Evolutionary conservation across 2,329 filamentous ascomycete species (phyloP).

Genomic region (Xylaria multiplex): DNA sequence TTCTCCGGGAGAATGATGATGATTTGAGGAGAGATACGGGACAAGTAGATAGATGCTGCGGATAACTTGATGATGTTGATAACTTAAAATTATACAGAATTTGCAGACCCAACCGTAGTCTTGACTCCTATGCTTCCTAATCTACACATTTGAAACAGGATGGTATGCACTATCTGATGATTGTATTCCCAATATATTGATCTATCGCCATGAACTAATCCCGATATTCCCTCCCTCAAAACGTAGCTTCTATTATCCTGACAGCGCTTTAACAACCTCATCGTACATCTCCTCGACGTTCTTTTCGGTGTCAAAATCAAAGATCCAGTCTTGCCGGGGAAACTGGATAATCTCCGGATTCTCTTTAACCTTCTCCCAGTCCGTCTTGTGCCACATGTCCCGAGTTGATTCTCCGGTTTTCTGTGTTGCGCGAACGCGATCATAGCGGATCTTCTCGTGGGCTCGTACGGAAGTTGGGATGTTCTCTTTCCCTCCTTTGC

Average conservation of each 20-base stretch:
- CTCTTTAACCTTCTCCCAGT: slow-evolving; percentile 60
- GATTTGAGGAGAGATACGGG: background rate
- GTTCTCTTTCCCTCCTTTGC: slow-evolving; percentile 50
- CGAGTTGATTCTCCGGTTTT: slow-evolving; percentile 62
- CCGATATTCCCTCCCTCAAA: background rate
- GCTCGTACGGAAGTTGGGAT: slow-evolving; percentile 55
- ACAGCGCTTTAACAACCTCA: slow-evolving; percentile 46
- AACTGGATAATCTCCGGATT: slow-evolving; percentile 60
- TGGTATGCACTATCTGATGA: background rate
- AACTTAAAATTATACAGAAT: background rate
- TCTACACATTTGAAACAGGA: background rate
- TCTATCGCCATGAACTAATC: background rate
- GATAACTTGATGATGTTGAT: background rate
- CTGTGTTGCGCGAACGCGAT: slow-evolving; percentile 59
- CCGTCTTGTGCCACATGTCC: slow-evolving; percentile 65
- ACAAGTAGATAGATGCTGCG: background rate
- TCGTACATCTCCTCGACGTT: slow-evolving; percentile 54
- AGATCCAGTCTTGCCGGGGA: slow-evolving; percentile 63
- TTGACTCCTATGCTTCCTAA: too few species aligned
- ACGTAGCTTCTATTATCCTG: slow-evolving; percentile 26
- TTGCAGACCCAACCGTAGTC: background rate
- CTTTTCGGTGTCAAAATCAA: slow-evolving; percentile 61
- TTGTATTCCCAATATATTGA: background rate
- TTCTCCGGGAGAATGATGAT: too few species aligned
- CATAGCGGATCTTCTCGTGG: slow-evolving; percentile 60